phyloP scores from a whole-genome alignment of 306 rosid species.

The Cucurbita pepo region DNA sequence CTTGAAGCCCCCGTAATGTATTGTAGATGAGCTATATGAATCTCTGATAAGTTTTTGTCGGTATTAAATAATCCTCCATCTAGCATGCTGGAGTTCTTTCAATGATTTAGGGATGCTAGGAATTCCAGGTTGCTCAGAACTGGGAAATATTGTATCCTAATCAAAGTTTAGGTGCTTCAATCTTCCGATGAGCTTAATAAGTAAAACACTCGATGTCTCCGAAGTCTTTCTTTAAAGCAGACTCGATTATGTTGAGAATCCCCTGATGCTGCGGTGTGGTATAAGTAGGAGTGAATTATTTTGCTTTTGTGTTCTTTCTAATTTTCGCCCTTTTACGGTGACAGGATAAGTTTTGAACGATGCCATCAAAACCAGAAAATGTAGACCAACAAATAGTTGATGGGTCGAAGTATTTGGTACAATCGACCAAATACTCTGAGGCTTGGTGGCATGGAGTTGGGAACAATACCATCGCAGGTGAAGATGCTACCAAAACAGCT shows the following conservation, averaged over 20 bases:
- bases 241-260: not conserved
- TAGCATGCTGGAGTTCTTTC: not conserved
- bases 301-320: not conserved
- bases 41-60: not conserved
- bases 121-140: not conserved
- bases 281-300: not conserved
- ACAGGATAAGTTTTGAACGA: constrained; percentile 23
- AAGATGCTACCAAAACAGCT: constrained; percentile 23
- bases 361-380: constrained; percentile 53
- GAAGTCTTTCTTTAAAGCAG: not conserved
- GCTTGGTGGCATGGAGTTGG: constrained; percentile 56
- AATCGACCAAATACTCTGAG: constrained; percentile 24
- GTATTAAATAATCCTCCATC: not conserved
- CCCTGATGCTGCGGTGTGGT: not conserved
- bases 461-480: constrained; percentile 8
- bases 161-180: not conserved
- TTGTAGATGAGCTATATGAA: not conserved
- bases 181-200: not conserved
- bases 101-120: not conserved
- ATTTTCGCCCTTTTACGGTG: not conserved
- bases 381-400: constrained; percentile 21
- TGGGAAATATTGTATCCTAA: not conserved
- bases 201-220: not conserved
- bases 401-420: constrained; percentile 22
- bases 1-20: not conserved